Conservation (phyloP, 164 flowering plant genomes). For the Hamamelis virginiana region DNA sequence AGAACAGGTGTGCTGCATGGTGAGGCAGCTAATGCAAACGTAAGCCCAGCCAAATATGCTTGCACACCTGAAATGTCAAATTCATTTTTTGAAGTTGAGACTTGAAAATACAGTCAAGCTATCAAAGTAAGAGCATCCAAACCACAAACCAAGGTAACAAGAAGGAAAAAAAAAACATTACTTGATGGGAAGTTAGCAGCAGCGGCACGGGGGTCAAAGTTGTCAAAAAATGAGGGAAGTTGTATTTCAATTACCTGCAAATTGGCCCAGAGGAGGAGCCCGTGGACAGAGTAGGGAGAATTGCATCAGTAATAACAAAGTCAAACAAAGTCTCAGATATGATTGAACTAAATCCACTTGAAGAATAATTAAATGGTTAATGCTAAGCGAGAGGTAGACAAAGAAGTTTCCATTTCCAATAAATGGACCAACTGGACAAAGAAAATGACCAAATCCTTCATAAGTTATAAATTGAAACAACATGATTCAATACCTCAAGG, state of each 20-base stretch:
- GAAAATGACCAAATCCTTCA: background rate
- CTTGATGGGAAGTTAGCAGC: constrained; percentile 97
- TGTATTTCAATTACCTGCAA: constrained; percentile 82
- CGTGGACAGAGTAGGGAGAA: background rate
- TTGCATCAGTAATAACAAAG: background rate
- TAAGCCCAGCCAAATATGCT: constrained; percentile 94
- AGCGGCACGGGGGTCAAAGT: constrained; percentile 87
- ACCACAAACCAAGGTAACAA: no score
- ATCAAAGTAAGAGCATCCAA: background rate
- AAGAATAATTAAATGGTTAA: background rate
- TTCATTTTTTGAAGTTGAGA: background rate
- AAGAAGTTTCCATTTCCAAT: background rate
- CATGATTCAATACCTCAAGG: constrained; percentile 57
- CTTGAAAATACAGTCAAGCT: background rate
- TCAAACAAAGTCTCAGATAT: background rate
- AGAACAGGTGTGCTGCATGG: constrained; percentile 96
- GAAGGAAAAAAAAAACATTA: constrained; percentile 19
- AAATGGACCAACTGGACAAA: background rate
- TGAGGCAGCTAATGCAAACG: constrained; percentile 97
- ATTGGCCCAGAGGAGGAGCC: constrained; percentile 6
- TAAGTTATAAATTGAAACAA: background rate
- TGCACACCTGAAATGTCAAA: constrained; percentile 66
- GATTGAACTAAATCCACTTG: background rate
- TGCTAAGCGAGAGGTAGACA: background rate
- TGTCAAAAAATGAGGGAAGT: constrained; percentile 89